These are phyloP conservation scores for Termitomyces sp. DNA, from an alignment of 768 basidiomycete species.

Conservation along the genomic window DNA sequence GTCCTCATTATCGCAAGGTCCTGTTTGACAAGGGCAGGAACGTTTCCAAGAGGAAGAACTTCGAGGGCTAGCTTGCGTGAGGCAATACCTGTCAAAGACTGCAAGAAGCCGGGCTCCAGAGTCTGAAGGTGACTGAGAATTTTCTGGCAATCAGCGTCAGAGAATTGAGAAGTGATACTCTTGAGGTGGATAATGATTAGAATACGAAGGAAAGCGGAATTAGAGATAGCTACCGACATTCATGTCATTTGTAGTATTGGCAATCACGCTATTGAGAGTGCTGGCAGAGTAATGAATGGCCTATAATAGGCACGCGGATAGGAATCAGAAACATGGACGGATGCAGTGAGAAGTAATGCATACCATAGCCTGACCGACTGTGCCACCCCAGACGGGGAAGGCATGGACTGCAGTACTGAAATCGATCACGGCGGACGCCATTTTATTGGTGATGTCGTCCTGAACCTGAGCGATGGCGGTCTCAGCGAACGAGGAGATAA, in stretches of 20 bases:
- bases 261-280: slow-evolving; percentile 21
- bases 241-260: slow-evolving; percentile 27
- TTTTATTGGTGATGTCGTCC: too few relatives aligned
- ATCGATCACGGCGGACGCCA: too few relatives aligned
- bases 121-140: slow-evolving; percentile 23
- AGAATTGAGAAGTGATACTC: slow-evolving; percentile 20
- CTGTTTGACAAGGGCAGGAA: slow-evolving; percentile 26
- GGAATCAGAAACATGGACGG: neutral
- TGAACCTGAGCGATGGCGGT: too few relatives aligned
- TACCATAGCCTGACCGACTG: too few relatives aligned
- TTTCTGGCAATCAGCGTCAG: slow-evolving; percentile 24
- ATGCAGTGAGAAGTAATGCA: too few relatives aligned
- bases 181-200: neutral
- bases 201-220: neutral
- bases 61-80: slow-evolving; percentile 25
- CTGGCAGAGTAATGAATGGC: slow-evolving; percentile 30
- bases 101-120: slow-evolving; percentile 27
- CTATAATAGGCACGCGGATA: slow-evolving; percentile 14
- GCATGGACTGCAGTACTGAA: too few relatives aligned
- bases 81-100: slow-evolving; percentile 24
- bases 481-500: too few relatives aligned
- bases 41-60: slow-evolving; percentile 32
- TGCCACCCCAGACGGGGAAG: too few relatives aligned
- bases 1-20: slow-evolving; percentile 22
- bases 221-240: slow-evolving; percentile 16